phyloP scores from a whole-genome alignment of 1,284 basidiomycete genomes.

The Naganishia sp. region DNA sequence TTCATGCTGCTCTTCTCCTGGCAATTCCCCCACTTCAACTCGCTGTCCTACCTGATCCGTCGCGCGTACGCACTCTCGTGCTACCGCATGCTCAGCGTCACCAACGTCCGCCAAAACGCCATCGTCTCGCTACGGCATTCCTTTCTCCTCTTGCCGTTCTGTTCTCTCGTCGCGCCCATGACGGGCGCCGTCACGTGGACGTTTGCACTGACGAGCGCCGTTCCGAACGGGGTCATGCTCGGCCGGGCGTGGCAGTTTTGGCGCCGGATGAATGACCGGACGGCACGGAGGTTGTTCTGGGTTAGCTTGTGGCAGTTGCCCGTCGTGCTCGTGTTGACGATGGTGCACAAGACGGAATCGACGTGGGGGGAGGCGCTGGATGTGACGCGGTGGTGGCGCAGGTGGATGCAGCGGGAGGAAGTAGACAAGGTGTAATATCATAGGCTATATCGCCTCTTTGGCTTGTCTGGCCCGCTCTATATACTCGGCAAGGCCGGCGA shows the following conservation, averaged over 20 bases:
- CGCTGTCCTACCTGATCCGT: slow-evolving; percentile 83
- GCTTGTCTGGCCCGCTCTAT: slow-evolving; percentile 56
- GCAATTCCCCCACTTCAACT: slow-evolving; percentile 99
- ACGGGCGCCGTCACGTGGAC: slow-evolving; percentile 84
- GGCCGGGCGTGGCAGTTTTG: slow-evolving; percentile 76
- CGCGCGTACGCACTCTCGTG: slow-evolving; percentile 90
- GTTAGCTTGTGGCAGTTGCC: slow-evolving; percentile 90
- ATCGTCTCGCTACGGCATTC: slow-evolving; percentile 84
- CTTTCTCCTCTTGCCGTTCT: slow-evolving; percentile 74
- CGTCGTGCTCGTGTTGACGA: slow-evolving; percentile 85
- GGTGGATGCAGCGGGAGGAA: not conserved
- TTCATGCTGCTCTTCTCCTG: slow-evolving; percentile 87
- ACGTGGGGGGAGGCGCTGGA: slow-evolving; percentile 25
- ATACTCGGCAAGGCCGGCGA: slow-evolving; percentile 65
- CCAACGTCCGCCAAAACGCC: slow-evolving; percentile 77
- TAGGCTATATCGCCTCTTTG: not conserved
- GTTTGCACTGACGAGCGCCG: slow-evolving; percentile 75
- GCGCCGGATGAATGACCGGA: slow-evolving; percentile 65
- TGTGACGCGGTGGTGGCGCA: slow-evolving; percentile 6
- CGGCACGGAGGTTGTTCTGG: slow-evolving; percentile 77
- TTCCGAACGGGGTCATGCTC: slow-evolving; percentile 74
- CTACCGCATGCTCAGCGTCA: slow-evolving; percentile 88
- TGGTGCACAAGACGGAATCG: slow-evolving; percentile 71
- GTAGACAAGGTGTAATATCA: not conserved
- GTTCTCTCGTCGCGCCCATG: slow-evolving; percentile 76